Percentiles rank a stretch among this genome's conserved stretches.
phyloP scores from a whole-genome alignment of 495 filamentous ascomycete species.

The Staphylotrichum tortipilum region DNA sequence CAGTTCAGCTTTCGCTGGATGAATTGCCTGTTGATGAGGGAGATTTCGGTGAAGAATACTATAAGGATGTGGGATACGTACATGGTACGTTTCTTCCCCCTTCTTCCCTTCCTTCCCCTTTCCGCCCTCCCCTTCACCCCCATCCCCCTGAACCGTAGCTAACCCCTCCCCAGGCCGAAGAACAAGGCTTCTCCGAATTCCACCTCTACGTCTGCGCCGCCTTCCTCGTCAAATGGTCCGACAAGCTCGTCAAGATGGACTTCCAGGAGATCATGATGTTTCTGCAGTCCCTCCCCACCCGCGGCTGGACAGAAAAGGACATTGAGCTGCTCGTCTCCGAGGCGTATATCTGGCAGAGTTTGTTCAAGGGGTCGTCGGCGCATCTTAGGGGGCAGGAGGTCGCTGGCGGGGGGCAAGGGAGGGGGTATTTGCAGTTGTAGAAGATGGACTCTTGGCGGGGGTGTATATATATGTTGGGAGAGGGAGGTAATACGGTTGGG shows the following conservation, averaged over 20 bases:
- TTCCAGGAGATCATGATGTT: constrained; percentile 99
- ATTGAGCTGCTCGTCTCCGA: constrained; percentile 93
- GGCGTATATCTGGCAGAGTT: constrained; percentile 90
- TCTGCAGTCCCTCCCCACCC: constrained; percentile 88
- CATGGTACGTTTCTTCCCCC: constrained; percentile 50
- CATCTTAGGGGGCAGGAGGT: constrained; percentile 54
- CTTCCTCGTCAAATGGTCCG: constrained; percentile 98
- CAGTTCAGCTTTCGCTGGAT: constrained; percentile 99
- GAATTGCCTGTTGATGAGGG: constrained; percentile 97
- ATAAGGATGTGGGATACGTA: constrained; percentile 99
- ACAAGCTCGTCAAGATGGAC: constrained; percentile 92
- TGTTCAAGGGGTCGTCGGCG: constrained; percentile 81
- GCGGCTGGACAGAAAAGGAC: constrained; percentile 93
- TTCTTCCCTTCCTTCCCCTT: neutral
- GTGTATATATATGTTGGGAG: too few species aligned
- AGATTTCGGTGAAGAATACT: constrained; percentile 89
- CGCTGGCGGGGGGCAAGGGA: constrained; percentile 25
- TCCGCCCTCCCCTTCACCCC: neutral
- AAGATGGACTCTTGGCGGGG: too few species aligned
- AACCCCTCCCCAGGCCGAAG: constrained; percentile 78
- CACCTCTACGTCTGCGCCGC: constrained; percentile 97
- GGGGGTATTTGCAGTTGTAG: constrained; percentile 38
- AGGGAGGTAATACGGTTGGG: too few species aligned
- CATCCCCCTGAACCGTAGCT: neutral
- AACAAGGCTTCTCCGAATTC: constrained; percentile 95